Evolutionary conservation across 148 eudicot species (phyloP), one percentile per base, ranked within the genome.

Genomic region (Rhododendron mucronatum): DNA sequence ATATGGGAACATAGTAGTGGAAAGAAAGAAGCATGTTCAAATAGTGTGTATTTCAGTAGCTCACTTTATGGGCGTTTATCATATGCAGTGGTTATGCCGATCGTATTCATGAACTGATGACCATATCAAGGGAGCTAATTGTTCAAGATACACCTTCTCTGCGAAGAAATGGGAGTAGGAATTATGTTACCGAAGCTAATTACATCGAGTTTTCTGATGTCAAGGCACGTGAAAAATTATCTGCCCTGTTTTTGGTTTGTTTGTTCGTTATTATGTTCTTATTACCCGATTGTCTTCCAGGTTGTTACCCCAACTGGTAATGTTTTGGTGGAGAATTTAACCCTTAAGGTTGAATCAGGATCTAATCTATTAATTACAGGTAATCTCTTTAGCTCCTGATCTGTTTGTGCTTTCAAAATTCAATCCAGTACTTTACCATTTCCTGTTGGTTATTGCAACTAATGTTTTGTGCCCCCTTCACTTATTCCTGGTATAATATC

Each of bases 321-420:
- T 91, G 96, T 95, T 80, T 87, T 97, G 90, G 99, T 95, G 83
- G 98, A 97, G 88, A 95, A 95, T 87, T 89, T 97, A 87, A 90
- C 93, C 37, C 91, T 97, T 53, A 92, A 90, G 92, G 95, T 97
- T 90, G 96, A 93, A 88, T 89, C 93, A 65, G 99, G 99, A 86
- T 95, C 99, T 48, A 97, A 97, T 91, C 98, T 97, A 87, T 94
- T 97, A 85, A 97, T 97, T 73, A 97, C 99, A 85, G 99, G 99
- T 97, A 88, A 82, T 37, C 18, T 79, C 15, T 85, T 81, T 11
- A 20, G 20, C 73, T 82, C 55, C n/a, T n/a, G 53, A 47, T 45
- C 30, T 45, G 81, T 78, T 78, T 78, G 80, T 77, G 81, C 81
- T n/a, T 55, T 55, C 20, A 55, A 55, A 55, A 1, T 45, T 23